Conservation (phyloP, 345 rosid species). For the Lagerstroemia speciosa region DNA sequence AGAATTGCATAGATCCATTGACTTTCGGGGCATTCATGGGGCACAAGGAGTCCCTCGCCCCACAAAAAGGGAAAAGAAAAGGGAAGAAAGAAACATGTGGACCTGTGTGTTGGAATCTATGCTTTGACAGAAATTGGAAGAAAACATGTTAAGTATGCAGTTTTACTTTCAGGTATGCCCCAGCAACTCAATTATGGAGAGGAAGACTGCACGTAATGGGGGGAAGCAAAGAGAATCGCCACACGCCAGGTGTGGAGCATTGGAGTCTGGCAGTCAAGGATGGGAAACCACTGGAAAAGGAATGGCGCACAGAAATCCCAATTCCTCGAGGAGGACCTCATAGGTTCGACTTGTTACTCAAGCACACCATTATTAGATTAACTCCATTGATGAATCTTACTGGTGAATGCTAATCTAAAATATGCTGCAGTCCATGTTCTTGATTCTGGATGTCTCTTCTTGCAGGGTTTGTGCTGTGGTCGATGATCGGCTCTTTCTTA, state of each 20-base stretch:
- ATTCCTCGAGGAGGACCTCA: slow-evolving; percentile 95
- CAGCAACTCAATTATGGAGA: slow-evolving; percentile 89
- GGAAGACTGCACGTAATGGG: slow-evolving; percentile 92
- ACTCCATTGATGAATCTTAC: neutral
- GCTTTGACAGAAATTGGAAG: neutral
- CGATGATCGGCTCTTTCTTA: slow-evolving; percentile 42
- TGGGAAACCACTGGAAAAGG: slow-evolving; percentile 54
- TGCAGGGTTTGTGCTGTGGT: slow-evolving; percentile 55
- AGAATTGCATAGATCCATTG: neutral
- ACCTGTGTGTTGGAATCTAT: too few relatives aligned
- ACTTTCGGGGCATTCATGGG: too few relatives aligned
- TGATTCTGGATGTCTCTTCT: neutral
- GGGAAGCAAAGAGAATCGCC: slow-evolving; percentile 79
- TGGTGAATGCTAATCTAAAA: neutral
- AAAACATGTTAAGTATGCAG: neutral
- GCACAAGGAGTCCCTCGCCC: neutral
- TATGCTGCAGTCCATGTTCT: neutral
- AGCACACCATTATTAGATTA: neutral
- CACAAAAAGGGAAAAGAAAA: neutral
- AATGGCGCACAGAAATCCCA: slow-evolving; percentile 56
- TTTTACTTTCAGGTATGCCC: slow-evolving; percentile 55
- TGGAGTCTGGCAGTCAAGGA: slow-evolving; percentile 81
- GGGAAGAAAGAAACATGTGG: neutral
- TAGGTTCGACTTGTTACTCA: slow-evolving; percentile 28
- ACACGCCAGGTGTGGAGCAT: slow-evolving; percentile 63